Base-by-base conservation (phyloP, 2,329 filamentous ascomycete genomes). In the Alternaria longipes region DNA sequence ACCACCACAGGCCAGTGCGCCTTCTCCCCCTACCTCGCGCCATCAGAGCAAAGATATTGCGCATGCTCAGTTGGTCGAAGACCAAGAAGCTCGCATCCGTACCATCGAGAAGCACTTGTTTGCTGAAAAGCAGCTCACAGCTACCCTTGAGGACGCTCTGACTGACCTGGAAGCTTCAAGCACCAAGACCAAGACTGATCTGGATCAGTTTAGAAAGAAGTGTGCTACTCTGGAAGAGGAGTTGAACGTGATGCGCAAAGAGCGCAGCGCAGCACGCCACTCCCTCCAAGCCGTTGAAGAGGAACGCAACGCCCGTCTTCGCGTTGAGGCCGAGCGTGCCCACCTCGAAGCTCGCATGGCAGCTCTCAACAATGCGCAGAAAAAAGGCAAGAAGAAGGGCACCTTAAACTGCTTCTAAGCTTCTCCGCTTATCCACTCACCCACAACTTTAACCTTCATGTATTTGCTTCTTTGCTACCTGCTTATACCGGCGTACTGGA, bases 51-150 rank as follows among this genome's bases (percentile, higher is more conserved):
- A 95, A 78, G 93, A 97, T 72, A 86, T 89, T 58, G 84, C 90
- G 53, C 86, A 90, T 60, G 87, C 90, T 51, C 94, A 97, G 73
- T 86, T 97, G 67, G 88, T 94, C 62, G 94, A 98, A 74, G 95
- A 99, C 71, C 94, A 97, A 78, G 95, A 99, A 77, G 91, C 92
- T 44, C 93, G 94, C 65, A 96, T 99, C 75, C 90, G 91, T 62
- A 96, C 93, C 7, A 97, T 99, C 65, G 94, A 99, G 84, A 98
- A 97, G 83, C 93, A 98, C 75, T 86, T 99, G 24, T 91, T 91
- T 67, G 95, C 95, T 4, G 95, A 99, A 84, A 97, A 97, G 78
- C 94, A 98, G 79, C 89, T 99, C 60, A 99, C 94, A 0, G 90
- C 92, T 49, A 98, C 94, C 2, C 86, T 99, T 40, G 95, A 99